Percentiles rank a stretch among this genome's conserved stretches.
Conservation (phyloP, 83 land plant genomes). For the Thuja plicata region DNA sequence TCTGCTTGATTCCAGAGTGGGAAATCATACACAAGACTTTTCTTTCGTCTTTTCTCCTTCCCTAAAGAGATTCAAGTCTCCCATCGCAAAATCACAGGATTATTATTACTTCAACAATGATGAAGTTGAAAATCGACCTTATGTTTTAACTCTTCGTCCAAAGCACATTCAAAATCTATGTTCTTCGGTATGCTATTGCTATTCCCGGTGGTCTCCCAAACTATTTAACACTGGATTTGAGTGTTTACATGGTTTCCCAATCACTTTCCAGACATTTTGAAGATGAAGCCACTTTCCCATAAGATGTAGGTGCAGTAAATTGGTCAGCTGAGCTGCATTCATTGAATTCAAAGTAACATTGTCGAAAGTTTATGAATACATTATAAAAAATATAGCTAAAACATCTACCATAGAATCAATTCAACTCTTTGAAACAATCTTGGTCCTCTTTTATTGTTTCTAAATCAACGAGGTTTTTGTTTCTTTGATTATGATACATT, state of each 20-base stretch:
- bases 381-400: slow-evolving; percentile 39
- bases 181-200: slow-evolving; percentile 89
- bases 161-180: slow-evolving; percentile 75
- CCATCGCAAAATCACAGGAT: neutral
- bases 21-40: neutral
- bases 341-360: slow-evolving; percentile 88
- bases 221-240: slow-evolving; percentile 75
- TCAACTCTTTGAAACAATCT: too few species aligned
- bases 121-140: neutral
- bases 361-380: slow-evolving; percentile 79
- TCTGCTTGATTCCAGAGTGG: slow-evolving; percentile 3
- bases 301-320: slow-evolving; percentile 60
- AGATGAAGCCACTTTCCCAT: slow-evolving; percentile 35
- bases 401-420: too few species aligned
- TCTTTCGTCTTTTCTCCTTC: neutral
- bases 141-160: slow-evolving; percentile 10
- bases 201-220: slow-evolving; percentile 90
- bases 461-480: too few species aligned
- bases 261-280: slow-evolving; percentile 24
- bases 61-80: neutral
- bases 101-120: neutral
- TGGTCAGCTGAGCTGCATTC: slow-evolving; percentile 91
- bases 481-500: too few species aligned
- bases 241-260: slow-evolving; percentile 23
- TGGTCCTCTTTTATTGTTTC: too few species aligned